A percentile compares a stretch with the other conserved stretches of the same genome.
phyloP scores from a whole-genome alignment of 805 yeast species.

The Pichia manshurica region DNA sequence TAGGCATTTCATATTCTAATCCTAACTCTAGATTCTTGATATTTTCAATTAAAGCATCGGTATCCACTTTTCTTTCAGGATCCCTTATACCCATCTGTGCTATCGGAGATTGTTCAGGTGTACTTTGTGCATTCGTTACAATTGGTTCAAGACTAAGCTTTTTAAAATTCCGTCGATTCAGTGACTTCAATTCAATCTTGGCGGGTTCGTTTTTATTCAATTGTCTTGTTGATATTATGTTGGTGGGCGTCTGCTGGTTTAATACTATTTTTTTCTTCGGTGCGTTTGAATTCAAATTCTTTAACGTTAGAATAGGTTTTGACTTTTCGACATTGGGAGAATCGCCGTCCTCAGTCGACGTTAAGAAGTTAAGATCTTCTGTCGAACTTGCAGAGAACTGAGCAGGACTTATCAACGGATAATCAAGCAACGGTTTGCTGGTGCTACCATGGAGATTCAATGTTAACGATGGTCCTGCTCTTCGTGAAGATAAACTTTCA shows the following conservation, averaged over 20 bases:
- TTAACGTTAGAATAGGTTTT: neutral
- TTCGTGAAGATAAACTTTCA: neutral
- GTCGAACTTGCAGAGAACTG: constrained; percentile 11
- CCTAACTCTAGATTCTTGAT: constrained; percentile 48
- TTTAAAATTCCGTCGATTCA: constrained; percentile 56
- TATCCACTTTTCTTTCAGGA: constrained; percentile 28
- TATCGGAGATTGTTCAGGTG: neutral
- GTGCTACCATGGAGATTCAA: neutral
- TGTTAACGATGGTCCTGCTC: constrained; percentile 4
- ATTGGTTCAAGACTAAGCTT: constrained; percentile 38
- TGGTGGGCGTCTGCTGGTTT: constrained; percentile 9
- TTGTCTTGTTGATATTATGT: constrained; percentile 13
- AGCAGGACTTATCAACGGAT: constrained; percentile 6
- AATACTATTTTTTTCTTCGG: constrained; percentile 7
- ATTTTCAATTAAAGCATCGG: constrained; percentile 37
- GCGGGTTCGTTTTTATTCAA: constrained; percentile 7
- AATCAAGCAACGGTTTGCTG: neutral
- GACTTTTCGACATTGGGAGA: neutral
- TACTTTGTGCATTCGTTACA: neutral
- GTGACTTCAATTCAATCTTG: constrained; percentile 31
- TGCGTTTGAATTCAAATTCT: neutral
- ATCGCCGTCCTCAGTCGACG: neutral
- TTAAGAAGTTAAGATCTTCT: constrained; percentile 5
- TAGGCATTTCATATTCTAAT: constrained; percentile 46
- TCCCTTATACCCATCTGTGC: constrained; percentile 18